These are phyloP conservation scores for Gymnopilus dilepis DNA, from an alignment of 768 basidiomycete genomes.

Conservation along the genomic window DNA sequence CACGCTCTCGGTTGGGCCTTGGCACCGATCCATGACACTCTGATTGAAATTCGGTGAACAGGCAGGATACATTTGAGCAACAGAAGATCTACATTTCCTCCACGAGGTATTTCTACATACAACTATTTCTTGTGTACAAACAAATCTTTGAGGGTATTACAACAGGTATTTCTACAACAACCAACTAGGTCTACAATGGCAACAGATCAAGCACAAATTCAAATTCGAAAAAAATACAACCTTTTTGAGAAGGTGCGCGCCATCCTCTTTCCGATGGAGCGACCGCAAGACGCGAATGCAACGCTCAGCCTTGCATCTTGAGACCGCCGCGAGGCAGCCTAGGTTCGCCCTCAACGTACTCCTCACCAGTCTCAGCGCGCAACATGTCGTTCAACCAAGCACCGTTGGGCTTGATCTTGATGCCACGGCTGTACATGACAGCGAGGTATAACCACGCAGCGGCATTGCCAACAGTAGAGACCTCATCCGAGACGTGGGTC, in stretches of 20 bases:
- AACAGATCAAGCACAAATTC: neutral
- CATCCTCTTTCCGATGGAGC: neutral
- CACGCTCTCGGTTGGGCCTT: neutral
- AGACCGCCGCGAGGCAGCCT: constrained; percentile 68
- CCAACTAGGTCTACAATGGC: neutral
- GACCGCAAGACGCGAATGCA: neutral
- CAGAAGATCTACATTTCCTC: neutral
- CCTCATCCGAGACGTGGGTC: constrained; percentile 84
- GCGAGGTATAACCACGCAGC: constrained; percentile 68
- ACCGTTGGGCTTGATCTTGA: constrained; percentile 80
- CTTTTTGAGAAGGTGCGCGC: neutral
- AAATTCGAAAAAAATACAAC: neutral
- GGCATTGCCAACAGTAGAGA: constrained; percentile 83
- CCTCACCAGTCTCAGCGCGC: constrained; percentile 76
- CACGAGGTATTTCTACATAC: constrained; percentile 4
- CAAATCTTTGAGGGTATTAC: constrained; percentile 1
- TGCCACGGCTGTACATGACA: constrained; percentile 78
- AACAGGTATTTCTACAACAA: constrained; percentile 10
- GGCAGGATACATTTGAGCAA: neutral
- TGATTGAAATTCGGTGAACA: neutral
- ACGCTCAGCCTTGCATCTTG: constrained; percentile 58
- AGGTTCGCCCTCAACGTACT: constrained; percentile 70
- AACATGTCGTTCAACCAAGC: constrained; percentile 87
- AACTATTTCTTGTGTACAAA: constrained; percentile 11
- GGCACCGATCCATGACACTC: neutral